These are phyloP conservation scores for Lentinula sp. DNA, from an alignment of 768 basidiomycete genomes.

Conservation along the genomic window DNA sequence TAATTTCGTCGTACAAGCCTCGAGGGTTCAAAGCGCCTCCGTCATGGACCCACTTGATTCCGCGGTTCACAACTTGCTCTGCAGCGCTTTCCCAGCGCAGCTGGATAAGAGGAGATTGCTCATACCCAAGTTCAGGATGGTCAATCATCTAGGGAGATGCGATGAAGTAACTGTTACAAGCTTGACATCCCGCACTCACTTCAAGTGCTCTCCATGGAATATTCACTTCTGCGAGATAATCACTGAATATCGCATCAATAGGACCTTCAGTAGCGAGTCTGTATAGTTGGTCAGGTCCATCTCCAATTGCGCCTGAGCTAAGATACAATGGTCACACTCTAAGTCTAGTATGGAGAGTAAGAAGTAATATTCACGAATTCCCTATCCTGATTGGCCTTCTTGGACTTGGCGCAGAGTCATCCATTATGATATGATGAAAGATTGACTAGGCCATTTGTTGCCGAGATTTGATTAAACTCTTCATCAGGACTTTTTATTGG, in stretches of 20 bases:
- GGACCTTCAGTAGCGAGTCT: constrained; percentile 1
- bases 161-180: neutral
- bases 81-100: neutral
- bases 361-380: neutral
- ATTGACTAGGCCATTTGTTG: neutral
- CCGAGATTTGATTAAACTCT: neutral
- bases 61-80: neutral
- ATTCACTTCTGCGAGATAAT: constrained; percentile 4
- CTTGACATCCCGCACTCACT: neutral
- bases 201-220: constrained; percentile 6
- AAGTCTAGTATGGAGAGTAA: neutral
- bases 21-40: constrained; percentile 5
- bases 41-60: constrained; percentile 2
- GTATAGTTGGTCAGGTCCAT: constrained; percentile 4
- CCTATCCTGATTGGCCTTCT: constrained; percentile 3
- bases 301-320: constrained; percentile 6
- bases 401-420: neutral
- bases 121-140: constrained; percentile 1
- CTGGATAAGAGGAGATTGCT: constrained; percentile 1
- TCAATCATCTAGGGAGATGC: neutral
- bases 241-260: constrained; percentile 4
- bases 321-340: neutral
- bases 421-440: neutral
- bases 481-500: too few species aligned
- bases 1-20: constrained; percentile 3